Evolutionary conservation across 176 grass and related monocot species (phyloP), one percentile per base, ranked within the genome.

Genomic region (Elymus sibiricus): DNA sequence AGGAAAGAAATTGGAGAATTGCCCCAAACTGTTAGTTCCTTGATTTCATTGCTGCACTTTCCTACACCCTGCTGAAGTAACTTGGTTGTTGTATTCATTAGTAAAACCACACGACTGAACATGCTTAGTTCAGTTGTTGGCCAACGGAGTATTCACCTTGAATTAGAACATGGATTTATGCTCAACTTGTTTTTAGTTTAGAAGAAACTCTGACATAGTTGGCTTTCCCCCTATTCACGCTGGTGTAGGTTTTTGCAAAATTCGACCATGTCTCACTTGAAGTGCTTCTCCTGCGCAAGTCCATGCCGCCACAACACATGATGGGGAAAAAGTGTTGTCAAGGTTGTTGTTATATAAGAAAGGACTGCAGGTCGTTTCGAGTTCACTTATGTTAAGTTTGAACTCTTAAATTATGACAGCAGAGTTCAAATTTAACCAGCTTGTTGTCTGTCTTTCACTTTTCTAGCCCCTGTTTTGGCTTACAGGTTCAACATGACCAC

Each of bases 271-370:
- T 93, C 19, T 93, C 95, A 47, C 47, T 98, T 39, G 91, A 84
- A 98, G 95, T 81, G 95, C 95, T 85, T 98, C 95, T 67, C 93
- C 95, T 81, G 95, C 93, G 14, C 95, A 98, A 95, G 93, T 98
- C 87, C 95, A 98, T 89, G 91, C 86, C 65, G 93, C 93, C 75
- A 93, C 44, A 82, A 98, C 93, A 2, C 95, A 89, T 81, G 93
- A 94, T 87, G 95, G 95, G 6, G 77, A 83, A 95, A 95, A 80
- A 93, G 95, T 66, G 95, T 93, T 75, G 89, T 98, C 39, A 98
- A 98, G 95, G 92, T 97, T 6, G 5, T 6, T 82, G 56, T 6
- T 38, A 34, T 79, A 61, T 81, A 61, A 77, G 27, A 24, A 75
- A 64, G 43, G 17, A 28, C 60, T 81, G 14, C 8, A 61, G 70